These are phyloP conservation scores for Elongisporangium prolatum DNA, from an alignment of 352 stramenopile species.

Conservation along the genomic window DNA sequence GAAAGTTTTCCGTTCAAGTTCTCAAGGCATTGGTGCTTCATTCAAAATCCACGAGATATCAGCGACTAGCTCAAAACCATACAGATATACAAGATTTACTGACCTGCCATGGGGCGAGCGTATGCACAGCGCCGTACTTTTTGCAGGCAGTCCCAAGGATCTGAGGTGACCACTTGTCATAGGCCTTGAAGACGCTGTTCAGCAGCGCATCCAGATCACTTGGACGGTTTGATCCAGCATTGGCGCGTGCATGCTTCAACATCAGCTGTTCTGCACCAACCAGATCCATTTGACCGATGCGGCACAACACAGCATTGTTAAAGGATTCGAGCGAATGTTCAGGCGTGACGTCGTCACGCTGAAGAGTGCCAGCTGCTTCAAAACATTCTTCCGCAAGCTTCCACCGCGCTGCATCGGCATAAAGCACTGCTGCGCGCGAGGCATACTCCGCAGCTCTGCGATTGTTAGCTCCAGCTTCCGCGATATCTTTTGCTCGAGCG, in stretches of 20 bases:
- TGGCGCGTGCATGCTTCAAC: constrained; percentile 27
- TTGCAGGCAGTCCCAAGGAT: constrained; percentile 44
- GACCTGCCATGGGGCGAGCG: constrained; percentile 66
- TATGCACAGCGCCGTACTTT: constrained; percentile 35
- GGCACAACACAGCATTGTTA: constrained; percentile 53
- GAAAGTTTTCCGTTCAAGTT: constrained; percentile 50
- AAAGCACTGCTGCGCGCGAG: constrained; percentile 40
- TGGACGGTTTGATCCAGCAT: constrained; percentile 21
- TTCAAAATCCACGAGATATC: neutral
- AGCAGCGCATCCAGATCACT: constrained; percentile 59
- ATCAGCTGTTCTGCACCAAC: constrained; percentile 48
- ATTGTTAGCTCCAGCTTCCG: constrained; percentile 45
- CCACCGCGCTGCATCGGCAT: constrained; percentile 52
- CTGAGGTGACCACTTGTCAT: constrained; percentile 48
- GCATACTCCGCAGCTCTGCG: constrained; percentile 47
- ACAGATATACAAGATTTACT: neutral
- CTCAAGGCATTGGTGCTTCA: constrained; percentile 45
- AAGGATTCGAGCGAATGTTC: constrained; percentile 50
- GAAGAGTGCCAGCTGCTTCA: constrained; percentile 44
- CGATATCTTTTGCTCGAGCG: constrained; percentile 44
- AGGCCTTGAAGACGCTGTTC: constrained; percentile 47
- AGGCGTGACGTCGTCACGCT: constrained; percentile 25
- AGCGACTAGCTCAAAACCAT: constrained; percentile 2
- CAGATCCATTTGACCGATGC: constrained; percentile 52
- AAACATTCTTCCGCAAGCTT: constrained; percentile 47